Evolutionary conservation across 202 grass and related monocot genomes (phyloP).

Genomic region (Miscanthus sacchariflorus): DNA sequence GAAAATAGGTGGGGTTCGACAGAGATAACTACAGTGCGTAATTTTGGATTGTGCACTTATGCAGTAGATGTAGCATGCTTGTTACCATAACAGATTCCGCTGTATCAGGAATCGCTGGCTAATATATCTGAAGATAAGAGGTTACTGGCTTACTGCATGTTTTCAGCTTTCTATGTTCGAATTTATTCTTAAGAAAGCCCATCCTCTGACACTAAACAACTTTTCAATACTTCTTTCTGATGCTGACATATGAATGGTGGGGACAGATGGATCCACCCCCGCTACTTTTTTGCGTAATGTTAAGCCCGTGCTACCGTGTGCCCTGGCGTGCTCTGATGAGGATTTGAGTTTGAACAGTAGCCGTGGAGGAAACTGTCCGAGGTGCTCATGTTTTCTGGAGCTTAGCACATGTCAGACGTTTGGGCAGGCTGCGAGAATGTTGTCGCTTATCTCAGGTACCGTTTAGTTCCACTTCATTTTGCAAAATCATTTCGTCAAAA

Average conservation of each 20-base stretch:
- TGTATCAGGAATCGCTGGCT: conserved; percentile 23
- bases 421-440: no score
- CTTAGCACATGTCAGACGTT: no score
- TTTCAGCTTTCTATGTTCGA: not conserved
- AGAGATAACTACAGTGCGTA: conserved; percentile 21
- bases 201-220: not conserved
- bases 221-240: not conserved
- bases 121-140: conserved; percentile 44
- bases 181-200: not conserved
- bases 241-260: not conserved
- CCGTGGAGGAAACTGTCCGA: not conserved
- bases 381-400: no score
- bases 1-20: conserved; percentile 1
- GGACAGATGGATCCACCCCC: not conserved
- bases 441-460: no score
- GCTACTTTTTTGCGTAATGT: not conserved
- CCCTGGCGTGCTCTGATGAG: no score
- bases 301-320: not conserved
- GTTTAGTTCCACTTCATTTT: no score
- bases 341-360: not conserved
- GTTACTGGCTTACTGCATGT: not conserved
- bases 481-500: no score
- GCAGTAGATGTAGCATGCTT: conserved; percentile 19
- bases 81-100: conserved; percentile 41
- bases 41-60: conserved; percentile 34